These are phyloP conservation scores for Coemansia javaensis DNA, from an alignment of 192 early-diverging fungal genomes.

Conservation along the genomic window DNA sequence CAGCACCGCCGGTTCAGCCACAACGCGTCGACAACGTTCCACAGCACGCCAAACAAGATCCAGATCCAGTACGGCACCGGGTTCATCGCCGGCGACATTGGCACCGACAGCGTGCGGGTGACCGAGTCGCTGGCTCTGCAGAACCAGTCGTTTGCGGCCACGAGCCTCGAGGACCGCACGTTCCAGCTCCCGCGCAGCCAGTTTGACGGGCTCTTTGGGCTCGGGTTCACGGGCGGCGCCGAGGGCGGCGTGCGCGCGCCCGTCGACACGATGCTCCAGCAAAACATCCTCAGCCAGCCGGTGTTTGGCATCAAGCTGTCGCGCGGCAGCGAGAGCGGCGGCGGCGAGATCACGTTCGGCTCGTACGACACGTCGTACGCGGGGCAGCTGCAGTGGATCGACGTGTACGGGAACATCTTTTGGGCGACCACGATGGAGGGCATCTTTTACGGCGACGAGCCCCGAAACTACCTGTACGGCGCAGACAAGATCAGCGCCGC, in stretches of 20 bases:
- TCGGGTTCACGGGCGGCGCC: slow-evolving; percentile 44
- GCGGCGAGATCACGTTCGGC: slow-evolving; percentile 52
- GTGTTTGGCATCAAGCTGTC: slow-evolving; percentile 44
- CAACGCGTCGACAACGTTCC: slow-evolving; percentile 61
- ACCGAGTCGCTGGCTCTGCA: slow-evolving; percentile 24
- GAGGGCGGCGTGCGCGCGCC: slow-evolving; percentile 38
- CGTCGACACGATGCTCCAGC: slow-evolving; percentile 38
- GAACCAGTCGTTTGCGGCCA: slow-evolving; percentile 48
- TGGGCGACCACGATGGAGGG: slow-evolving; percentile 55
- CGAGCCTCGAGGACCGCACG: slow-evolving; percentile 38
- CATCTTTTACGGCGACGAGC: slow-evolving; percentile 46
- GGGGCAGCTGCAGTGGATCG: slow-evolving; percentile 50
- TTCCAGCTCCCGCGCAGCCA: slow-evolving; percentile 41
- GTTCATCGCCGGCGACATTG: slow-evolving; percentile 88
- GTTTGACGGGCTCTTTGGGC: slow-evolving; percentile 53
- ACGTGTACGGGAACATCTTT: slow-evolving; percentile 53
- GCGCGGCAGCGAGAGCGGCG: slow-evolving; percentile 21
- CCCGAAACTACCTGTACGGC: slow-evolving; percentile 40
- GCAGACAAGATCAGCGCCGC: slow-evolving; percentile 35
- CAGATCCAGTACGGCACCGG: slow-evolving; percentile 94
- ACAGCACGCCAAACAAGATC: slow-evolving; percentile 56
- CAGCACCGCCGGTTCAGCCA: slow-evolving; percentile 80
- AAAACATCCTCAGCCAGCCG: slow-evolving; percentile 29
- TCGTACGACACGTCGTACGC: slow-evolving; percentile 44
- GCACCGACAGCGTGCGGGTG: slow-evolving; percentile 57